These are phyloP conservation scores for Serendipita sp. DNA, from an alignment of 768 basidiomycete genomes.

Conservation along the genomic window DNA sequence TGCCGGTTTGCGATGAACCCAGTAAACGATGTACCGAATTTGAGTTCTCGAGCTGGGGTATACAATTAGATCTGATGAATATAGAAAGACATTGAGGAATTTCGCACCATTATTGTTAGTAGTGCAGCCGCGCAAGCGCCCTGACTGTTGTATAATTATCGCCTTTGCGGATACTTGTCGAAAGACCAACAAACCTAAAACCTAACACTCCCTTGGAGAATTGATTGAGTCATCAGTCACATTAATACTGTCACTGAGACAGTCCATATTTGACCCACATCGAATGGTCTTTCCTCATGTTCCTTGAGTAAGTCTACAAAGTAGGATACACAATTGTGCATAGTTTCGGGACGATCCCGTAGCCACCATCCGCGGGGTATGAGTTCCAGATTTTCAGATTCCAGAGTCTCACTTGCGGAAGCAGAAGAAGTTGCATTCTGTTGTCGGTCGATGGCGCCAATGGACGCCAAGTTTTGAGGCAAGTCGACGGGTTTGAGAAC, in stretches of 20 bases:
- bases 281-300: conserved; percentile 24
- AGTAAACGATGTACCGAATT: conserved; percentile 46
- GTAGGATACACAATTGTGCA: conserved; percentile 38
- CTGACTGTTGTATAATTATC: conserved; percentile 22
- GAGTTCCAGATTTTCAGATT: conserved; percentile 23
- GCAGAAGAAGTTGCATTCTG: background rate
- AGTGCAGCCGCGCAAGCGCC: conserved; percentile 63
- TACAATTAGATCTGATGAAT: background rate
- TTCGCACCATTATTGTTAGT: conserved; percentile 43
- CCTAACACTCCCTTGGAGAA: conserved; percentile 55
- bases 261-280: conserved; percentile 27
- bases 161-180: no score
- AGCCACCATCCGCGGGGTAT: conserved; percentile 62
- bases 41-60: conserved; percentile 35
- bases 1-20: conserved; percentile 54
- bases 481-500: conserved; percentile 53
- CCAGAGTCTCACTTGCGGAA: background rate
- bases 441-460: conserved; percentile 28
- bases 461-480: conserved; percentile 20
- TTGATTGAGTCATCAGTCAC: background rate
- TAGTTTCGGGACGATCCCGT: conserved; percentile 33
- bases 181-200: conserved; percentile 37
- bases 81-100: conserved; percentile 5
- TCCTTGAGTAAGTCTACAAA: conserved; percentile 41
- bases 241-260: no score